These are phyloP conservation scores for Ilex paraguariensis DNA, from an alignment of 305 asterid species.

Conservation along the genomic window DNA sequence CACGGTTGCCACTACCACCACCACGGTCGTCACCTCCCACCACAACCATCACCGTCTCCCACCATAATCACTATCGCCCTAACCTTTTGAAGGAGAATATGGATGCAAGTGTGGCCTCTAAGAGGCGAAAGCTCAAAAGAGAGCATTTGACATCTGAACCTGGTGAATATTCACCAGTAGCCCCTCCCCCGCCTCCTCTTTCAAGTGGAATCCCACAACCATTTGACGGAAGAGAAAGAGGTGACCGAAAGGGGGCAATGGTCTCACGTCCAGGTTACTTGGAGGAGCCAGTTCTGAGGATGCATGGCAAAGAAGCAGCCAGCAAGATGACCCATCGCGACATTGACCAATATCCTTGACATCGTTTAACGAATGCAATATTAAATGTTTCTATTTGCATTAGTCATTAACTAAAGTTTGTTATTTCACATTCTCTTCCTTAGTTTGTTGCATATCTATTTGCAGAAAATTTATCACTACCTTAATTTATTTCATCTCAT, in stretches of 20 bases:
- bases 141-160: slow-evolving; percentile 81
- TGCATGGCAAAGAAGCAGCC: slow-evolving; percentile 73
- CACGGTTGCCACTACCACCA: too few species aligned
- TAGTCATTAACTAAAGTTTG: slow-evolving; percentile 1
- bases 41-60: too few species aligned
- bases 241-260: slow-evolving; percentile 67
- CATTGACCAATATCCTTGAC: slow-evolving; percentile 77
- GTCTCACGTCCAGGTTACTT: slow-evolving; percentile 64
- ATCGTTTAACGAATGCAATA: slow-evolving; percentile 1
- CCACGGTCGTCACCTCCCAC: too few species aligned
- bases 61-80: too few species aligned
- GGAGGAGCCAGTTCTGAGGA: slow-evolving; percentile 76
- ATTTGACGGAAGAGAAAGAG: slow-evolving; percentile 78
- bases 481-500: too few species aligned
- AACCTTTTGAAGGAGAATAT: slow-evolving; percentile 63
- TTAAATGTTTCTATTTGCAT: slow-evolving; percentile 5
- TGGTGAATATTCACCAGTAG: slow-evolving; percentile 81
- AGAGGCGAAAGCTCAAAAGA: slow-evolving; percentile 90
- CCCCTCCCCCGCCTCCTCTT: slow-evolving; percentile 51
- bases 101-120: slow-evolving; percentile 69
- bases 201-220: slow-evolving; percentile 54
- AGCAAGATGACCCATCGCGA: slow-evolving; percentile 81
- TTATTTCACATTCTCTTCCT: background rate
- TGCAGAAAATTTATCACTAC: background rate
- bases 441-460: background rate